Base-by-base conservation (phyloP, 768 basidiomycete genomes). In the Cystobasidium onofrii region DNA sequence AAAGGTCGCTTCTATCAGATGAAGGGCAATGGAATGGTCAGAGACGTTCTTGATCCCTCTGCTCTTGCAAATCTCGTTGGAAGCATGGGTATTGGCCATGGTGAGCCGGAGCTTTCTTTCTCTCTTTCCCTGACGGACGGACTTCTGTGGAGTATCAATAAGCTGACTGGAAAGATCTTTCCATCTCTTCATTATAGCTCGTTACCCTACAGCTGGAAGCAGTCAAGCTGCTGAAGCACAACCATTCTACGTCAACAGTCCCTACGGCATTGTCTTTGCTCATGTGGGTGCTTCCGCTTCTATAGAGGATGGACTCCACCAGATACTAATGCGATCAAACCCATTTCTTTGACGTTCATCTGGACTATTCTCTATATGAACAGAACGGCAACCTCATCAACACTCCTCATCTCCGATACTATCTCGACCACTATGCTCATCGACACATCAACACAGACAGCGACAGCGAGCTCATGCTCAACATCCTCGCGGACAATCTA, bases 161-260 rank as follows among this genome's bases (percentile, higher is more conserved):
- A 33, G 20, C 23, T 54, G n/a, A 27, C 33, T 60, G 57, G 17
- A 23, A 33, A 41, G 33, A 39, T 43, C 33, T 43, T 23, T 33
- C 65, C 27, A 3, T 36, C 6, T 13, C 41, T 60, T 34, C 25
- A 25, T 29, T 63, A 12, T 78, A 98, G 96, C 95, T 69, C 88
- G 96, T 73, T 98, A 99, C 82, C 96, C 96, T 12, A 98, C 96
- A 75, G 96, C 96, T 66, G 96, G 96, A 63, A 92, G 92, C 80
- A 96, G 92, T 73, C 90, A 93, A 73, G 90, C 96, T 77, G 89
- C 95, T 13, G 96, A 99, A 81, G 94, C 96, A 9, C 96, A 99
- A 80, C 96, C 96, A 0, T 99, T 99, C 85, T 99, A 99, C 80
- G 96, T 99, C 78, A 99, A 99, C 83, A 95, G 93, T n/a, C 96